phyloP scores from a whole-genome alignment of 2,329 filamentous ascomycete genomes.

The Sordariomycetes sp. region DNA sequence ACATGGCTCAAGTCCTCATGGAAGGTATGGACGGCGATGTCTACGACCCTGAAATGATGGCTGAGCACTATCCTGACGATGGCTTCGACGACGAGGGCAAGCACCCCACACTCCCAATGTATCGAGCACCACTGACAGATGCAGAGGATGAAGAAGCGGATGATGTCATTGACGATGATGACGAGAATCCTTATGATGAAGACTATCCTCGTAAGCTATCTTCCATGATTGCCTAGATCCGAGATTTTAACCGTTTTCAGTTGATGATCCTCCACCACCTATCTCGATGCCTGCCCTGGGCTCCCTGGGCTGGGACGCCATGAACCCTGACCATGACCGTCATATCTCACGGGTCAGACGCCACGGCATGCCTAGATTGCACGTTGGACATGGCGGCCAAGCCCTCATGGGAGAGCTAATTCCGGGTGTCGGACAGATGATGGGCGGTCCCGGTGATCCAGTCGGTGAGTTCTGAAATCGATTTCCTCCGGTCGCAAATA shows the following conservation, averaged over 20 bases:
- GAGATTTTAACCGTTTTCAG: constrained; percentile 3
- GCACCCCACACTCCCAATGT: no score
- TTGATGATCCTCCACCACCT: constrained; percentile 32
- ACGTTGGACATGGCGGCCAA: no score
- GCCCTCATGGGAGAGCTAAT: no score
- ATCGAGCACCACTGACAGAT: constrained; percentile 16
- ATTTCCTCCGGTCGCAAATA: background rate
- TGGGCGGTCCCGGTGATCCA: constrained; percentile 38
- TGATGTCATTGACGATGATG: constrained; percentile 62
- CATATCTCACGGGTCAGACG: no score
- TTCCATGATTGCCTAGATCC: background rate
- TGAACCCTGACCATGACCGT: constrained; percentile 1
- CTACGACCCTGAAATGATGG: constrained; percentile 26
- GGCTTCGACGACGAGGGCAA: constrained; percentile 55
- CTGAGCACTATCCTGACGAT: constrained; percentile 44
- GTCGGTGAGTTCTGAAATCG: background rate
- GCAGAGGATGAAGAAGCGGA: constrained; percentile 51
- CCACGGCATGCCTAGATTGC: no score
- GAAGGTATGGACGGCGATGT: constrained; percentile 44
- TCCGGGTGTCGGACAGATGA: no score
- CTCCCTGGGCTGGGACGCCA: constrained; percentile 49
- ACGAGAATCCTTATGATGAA: constrained; percentile 53
- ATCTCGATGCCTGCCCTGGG: no score
- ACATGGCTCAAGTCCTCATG: constrained; percentile 47
- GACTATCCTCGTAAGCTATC: constrained; percentile 48